These are phyloP conservation scores for Apiospora hydei DNA, from an alignment of 2,329 filamentous ascomycete genomes.

Conservation along the genomic window DNA sequence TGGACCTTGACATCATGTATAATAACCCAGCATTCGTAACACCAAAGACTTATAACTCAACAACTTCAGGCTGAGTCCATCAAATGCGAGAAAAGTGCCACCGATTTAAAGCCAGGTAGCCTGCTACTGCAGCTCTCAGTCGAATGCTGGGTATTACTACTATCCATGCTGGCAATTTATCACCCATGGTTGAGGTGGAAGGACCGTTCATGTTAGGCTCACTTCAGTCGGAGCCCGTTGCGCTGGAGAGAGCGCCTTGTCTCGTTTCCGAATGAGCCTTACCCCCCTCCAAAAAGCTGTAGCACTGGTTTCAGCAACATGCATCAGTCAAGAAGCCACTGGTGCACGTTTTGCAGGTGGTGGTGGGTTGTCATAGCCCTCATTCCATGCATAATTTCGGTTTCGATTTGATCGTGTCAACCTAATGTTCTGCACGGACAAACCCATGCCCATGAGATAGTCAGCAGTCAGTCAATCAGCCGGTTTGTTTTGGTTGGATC, in stretches of 20 bases:
- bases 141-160: background rate
- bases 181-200: background rate
- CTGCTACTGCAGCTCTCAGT: background rate
- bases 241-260: background rate
- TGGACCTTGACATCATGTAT: background rate
- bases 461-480: conserved; percentile 10
- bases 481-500: conserved; percentile 8
- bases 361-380: background rate
- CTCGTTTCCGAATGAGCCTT: background rate
- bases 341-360: background rate
- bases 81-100: background rate
- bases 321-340: background rate
- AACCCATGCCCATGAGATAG: background rate
- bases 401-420: conserved; percentile 12
- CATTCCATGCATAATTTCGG: conserved; percentile 7
- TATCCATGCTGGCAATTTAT: background rate
- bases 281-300: background rate
- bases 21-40: background rate
- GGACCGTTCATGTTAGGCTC: background rate
- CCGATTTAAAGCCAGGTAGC: background rate
- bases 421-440: conserved; percentile 21
- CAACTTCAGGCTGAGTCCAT: background rate
- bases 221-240: background rate
- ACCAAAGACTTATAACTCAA: background rate
- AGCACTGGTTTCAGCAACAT: background rate